Conservation (phyloP, 2,329 filamentous ascomycete genomes). For the Neonectria coccinea region DNA sequence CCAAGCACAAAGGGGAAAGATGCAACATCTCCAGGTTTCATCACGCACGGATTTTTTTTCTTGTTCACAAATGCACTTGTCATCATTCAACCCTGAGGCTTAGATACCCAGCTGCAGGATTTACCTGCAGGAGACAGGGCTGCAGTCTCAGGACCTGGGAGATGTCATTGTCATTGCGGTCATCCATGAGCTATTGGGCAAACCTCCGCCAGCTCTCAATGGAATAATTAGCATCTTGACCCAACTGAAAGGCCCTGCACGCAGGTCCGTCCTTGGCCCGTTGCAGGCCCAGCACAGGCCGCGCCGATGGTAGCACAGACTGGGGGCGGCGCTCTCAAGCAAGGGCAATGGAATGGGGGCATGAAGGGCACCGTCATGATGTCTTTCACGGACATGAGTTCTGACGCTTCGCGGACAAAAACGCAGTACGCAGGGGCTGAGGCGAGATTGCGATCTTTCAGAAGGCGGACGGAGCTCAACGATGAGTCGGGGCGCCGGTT, state of each 20-base stretch:
- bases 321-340: neutral
- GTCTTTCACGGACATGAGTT: conserved; percentile 13
- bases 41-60: conserved; percentile 11
- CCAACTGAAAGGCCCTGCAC: conserved; percentile 20
- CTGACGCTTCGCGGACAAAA: conserved; percentile 13
- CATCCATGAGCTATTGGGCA: conserved; percentile 15
- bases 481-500: conserved; percentile 27
- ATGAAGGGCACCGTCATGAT: neutral
- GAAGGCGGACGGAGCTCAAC: conserved; percentile 30
- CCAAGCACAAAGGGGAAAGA: conserved; percentile 14
- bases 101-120: conserved; percentile 15
- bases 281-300: conserved; percentile 8
- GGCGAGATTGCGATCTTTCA: conserved; percentile 32
- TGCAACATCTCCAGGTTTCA: conserved; percentile 29
- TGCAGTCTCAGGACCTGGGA: conserved; percentile 20
- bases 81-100: conserved; percentile 15
- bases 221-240: conserved; percentile 13
- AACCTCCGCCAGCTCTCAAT: conserved; percentile 11
- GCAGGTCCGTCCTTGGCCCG: conserved; percentile 1
- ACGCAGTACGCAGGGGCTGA: conserved; percentile 22
- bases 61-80: conserved; percentile 17
- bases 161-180: conserved; percentile 13
- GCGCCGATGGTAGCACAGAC: conserved; percentile 1
- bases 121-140: conserved; percentile 15
- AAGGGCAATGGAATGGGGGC: neutral